Conservation (phyloP, 805 yeast genomes). For the Hanseniaspora vineae region DNA sequence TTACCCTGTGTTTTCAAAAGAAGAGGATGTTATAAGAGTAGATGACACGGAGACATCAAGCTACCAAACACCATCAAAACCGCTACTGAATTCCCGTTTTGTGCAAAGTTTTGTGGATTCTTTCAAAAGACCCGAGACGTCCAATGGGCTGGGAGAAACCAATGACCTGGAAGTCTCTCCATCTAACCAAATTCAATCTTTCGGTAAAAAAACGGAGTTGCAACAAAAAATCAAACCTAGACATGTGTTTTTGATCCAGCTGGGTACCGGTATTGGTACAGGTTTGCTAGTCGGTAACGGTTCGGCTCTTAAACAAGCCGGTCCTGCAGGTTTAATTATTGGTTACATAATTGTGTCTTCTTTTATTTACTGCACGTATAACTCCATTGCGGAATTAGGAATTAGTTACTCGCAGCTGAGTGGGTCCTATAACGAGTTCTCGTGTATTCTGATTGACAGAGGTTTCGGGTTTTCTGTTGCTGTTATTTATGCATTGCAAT, state of each 20-base stretch:
- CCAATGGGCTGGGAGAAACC: background rate
- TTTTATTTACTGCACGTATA: constrained; percentile 47
- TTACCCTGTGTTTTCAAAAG: background rate
- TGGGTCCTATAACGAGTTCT: constrained; percentile 48
- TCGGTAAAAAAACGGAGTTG: constrained; percentile 14
- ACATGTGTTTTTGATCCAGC: constrained; percentile 62
- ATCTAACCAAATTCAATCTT: constrained; percentile 1
- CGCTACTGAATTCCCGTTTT: background rate
- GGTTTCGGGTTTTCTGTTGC: constrained; percentile 63
- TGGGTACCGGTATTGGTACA: constrained; percentile 66
- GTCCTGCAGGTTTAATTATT: constrained; percentile 49
- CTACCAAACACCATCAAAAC: background rate
- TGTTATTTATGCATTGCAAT: constrained; percentile 57
- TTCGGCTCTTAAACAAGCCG: constrained; percentile 41
- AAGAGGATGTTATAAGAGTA: background rate
- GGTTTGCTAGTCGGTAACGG: constrained; percentile 66
- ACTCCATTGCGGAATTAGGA: constrained; percentile 56
- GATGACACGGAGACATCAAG: background rate
- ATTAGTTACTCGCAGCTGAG: constrained; percentile 47
- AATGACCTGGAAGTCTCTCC: constrained; percentile 3
- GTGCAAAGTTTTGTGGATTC: constrained; percentile 1
- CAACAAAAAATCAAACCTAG: constrained; percentile 27
- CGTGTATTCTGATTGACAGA: constrained; percentile 50
- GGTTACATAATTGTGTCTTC: constrained; percentile 50
- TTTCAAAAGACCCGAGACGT: constrained; percentile 2